A percentile compares a stretch with the other conserved stretches of the same genome.
phyloP scores from a whole-genome alignment of 495 filamentous ascomycete species.

The Lasiosphaeriaceae sp. region DNA sequence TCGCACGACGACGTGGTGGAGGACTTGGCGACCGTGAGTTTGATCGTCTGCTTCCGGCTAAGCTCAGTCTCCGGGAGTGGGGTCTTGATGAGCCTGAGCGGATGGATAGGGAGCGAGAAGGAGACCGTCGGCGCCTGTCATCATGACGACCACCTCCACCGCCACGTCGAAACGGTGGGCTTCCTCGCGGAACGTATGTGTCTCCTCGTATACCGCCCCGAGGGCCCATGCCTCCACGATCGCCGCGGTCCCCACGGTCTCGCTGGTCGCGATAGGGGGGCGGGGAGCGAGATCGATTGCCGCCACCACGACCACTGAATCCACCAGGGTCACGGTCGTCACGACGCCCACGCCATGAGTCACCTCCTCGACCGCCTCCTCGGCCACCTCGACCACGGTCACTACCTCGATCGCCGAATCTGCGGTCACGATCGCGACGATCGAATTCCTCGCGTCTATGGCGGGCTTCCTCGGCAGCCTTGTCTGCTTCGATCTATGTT shows the following conservation, averaged over 20 bases:
- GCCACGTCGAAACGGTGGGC: slow-evolving; percentile 18
- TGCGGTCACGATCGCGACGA: slow-evolving; percentile 59
- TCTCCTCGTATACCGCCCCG: slow-evolving; percentile 24
- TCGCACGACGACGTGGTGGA: slow-evolving; percentile 25
- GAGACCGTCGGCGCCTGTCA: slow-evolving; percentile 30
- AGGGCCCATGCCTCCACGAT: not conserved
- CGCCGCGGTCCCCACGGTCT: slow-evolving; percentile 20
- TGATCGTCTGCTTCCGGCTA: slow-evolving; percentile 27
- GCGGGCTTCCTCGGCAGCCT: slow-evolving; percentile 70
- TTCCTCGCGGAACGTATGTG: slow-evolving; percentile 29
- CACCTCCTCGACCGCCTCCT: slow-evolving; percentile 43
- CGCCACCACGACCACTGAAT: slow-evolving; percentile 36
- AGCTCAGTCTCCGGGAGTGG: slow-evolving; percentile 28
- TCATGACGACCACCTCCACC: slow-evolving; percentile 23
- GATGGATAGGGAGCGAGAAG: slow-evolving; percentile 25
- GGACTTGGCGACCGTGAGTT: slow-evolving; percentile 35
- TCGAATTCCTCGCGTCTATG: slow-evolving; percentile 57
- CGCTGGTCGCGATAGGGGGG: slow-evolving; percentile 39
- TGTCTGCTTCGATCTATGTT: slow-evolving; percentile 77
- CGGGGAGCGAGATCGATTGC: slow-evolving; percentile 60
- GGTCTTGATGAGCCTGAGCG: slow-evolving; percentile 29
- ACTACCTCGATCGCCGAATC: too few relatives aligned
- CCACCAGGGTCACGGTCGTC: slow-evolving; percentile 46
- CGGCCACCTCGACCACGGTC: slow-evolving; percentile 51
- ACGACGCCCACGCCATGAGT: slow-evolving; percentile 40